phyloP scores from a whole-genome alignment of 1,284 basidiomycete genomes.

The Kwoniella shivajii region DNA sequence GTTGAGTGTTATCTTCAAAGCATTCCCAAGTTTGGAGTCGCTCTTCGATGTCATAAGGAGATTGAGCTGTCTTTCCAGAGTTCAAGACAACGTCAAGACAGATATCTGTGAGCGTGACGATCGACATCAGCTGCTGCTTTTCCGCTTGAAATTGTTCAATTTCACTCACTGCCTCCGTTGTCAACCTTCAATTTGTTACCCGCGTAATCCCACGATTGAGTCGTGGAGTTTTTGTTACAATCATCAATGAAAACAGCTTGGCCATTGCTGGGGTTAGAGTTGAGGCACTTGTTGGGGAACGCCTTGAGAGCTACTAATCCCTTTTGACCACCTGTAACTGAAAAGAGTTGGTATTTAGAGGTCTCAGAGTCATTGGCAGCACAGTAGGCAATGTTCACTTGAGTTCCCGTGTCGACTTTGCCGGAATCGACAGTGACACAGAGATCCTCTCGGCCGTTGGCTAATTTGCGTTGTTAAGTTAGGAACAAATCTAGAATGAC shows the following conservation, averaged over 20 bases:
- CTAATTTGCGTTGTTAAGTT: too few relatives aligned
- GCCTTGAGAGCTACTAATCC: background rate
- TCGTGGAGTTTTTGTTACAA: conserved; percentile 3
- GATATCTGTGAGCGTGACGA: conserved; percentile 2
- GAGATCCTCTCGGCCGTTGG: conserved; percentile 10
- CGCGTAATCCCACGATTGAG: conserved; percentile 15
- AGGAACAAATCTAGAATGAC: background rate
- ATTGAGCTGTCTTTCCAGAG: conserved; percentile 8
- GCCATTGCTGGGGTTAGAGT: conserved; percentile 6
- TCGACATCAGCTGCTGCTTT: background rate
- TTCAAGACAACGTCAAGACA: conserved; percentile 25
- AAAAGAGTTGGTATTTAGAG: conserved; percentile 8
- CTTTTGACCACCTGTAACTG: conserved; percentile 8
- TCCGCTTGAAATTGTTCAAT: background rate
- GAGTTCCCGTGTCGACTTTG: conserved; percentile 1
- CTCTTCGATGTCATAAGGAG: conserved; percentile 20
- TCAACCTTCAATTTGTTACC: conserved; percentile 11
- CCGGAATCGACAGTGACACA: conserved; percentile 11
- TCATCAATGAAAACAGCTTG: conserved; percentile 2
- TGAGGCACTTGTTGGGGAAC: conserved; percentile 2
- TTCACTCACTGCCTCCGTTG: conserved; percentile 6
- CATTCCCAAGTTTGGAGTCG: conserved; percentile 30
- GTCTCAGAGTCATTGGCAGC: conserved; percentile 10
- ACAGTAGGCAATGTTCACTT: conserved; percentile 18
- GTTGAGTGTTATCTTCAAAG: conserved; percentile 25